Base-by-base conservation (phyloP, 495 filamentous ascomycete genomes). In the Penicillium robsamsonii region DNA sequence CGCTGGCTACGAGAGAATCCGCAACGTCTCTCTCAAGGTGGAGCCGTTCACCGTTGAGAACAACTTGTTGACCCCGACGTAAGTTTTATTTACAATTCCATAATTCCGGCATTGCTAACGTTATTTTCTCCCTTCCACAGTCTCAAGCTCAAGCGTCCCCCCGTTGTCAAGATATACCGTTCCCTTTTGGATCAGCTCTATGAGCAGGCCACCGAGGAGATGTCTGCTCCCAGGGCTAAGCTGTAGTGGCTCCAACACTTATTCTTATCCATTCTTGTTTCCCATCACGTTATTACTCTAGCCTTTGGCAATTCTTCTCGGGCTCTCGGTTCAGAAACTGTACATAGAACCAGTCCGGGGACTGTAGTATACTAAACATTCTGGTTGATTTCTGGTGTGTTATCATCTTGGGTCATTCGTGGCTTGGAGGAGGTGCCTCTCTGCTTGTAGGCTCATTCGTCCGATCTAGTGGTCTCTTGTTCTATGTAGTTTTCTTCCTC, bases 1-100 rank as follows among this genome's bases (percentile, higher is more conserved):
- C 68, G 92, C 93, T 53, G 87, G 86, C 37, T 98, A 87, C 61
- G 94, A 98, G 81, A 79, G 84, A 48, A 87, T 97, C 20, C 83
- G 79, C 66, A 89, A 88, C 60, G 81, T 84, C 56, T 74, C 87
- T 55, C 72, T 98, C 49, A 84, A 88, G 65, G 52, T 96, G 18
- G 94, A 98, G 50, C 94, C 94, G 6, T 97, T 98, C 66, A 89
- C 85, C 9, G 85, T 97, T 59, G 94, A 97, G 60, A 97, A 98
- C 67, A 88, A 95, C 75, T 78, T 97, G 25, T 69, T 98, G 70
- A 98, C 94, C 15, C 94, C 94, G 13, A 98, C 94, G 92, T 97
- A 81, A 83, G 90, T 89, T 53, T 2, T 25, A 43, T 58, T 27
- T 17, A 38, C 58, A 13, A 57, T 46, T 41, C 29, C n/a, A 17